phyloP scores from a whole-genome alignment of 2,329 filamentous ascomycete genomes.

The Xylariaceae sp. region DNA sequence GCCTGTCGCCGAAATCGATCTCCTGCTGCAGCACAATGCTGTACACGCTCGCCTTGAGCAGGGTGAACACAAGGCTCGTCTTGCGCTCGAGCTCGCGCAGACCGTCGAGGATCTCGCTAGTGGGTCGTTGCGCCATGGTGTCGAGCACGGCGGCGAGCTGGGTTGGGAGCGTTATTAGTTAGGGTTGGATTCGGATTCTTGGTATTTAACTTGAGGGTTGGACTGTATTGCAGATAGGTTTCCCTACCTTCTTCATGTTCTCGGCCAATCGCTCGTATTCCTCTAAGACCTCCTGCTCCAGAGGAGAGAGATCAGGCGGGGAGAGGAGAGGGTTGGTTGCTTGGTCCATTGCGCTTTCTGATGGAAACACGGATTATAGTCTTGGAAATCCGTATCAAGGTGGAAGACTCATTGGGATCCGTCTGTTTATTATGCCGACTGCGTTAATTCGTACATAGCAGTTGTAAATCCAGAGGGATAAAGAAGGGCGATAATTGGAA shows the following conservation, averaged over 20 bases:
- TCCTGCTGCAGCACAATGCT: slow-evolving; percentile 98
- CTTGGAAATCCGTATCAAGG: neutral
- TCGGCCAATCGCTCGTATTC: slow-evolving; percentile 84
- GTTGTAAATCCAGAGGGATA: too few relatives aligned
- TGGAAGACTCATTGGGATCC: too few relatives aligned
- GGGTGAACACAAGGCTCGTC: slow-evolving; percentile 88
- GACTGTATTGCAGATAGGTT: neutral
- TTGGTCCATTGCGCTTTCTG: slow-evolving; percentile 15
- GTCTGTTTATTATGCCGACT: too few relatives aligned
- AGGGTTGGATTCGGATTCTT: neutral
- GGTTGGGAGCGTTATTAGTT: slow-evolving; percentile 12
- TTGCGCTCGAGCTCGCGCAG: slow-evolving; percentile 87
- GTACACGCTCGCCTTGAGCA: slow-evolving; percentile 97
- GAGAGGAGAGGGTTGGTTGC: slow-evolving; percentile 26
- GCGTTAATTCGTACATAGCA: too few relatives aligned
- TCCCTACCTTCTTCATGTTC: slow-evolving; percentile 80
- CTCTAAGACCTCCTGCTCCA: slow-evolving; percentile 91
- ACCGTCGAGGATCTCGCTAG: slow-evolving; percentile 79
- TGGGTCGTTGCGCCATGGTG: slow-evolving; percentile 64
- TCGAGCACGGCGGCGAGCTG: slow-evolving; percentile 60
- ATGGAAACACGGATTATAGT: neutral
- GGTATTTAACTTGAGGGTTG: neutral
- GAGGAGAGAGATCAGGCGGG: slow-evolving; percentile 62
- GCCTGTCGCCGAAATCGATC: slow-evolving; percentile 64
- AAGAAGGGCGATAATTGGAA: too few relatives aligned